Evolutionary conservation across 768 basidiomycete species (phyloP), one percentile per base, ranked within the genome.

Genomic region (Kwoniella heveanensis): DNA sequence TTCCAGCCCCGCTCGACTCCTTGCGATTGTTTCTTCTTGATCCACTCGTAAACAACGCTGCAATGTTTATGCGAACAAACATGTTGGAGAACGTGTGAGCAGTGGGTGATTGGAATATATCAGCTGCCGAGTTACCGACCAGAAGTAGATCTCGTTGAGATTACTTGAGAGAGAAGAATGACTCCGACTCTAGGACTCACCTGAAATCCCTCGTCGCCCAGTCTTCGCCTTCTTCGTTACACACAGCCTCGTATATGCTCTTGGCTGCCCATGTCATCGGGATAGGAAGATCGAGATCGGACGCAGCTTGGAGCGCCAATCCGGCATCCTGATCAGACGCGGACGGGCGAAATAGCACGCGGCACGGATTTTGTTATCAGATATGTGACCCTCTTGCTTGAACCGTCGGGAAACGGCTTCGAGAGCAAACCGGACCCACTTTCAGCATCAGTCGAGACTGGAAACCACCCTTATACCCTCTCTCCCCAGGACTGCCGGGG

Each of bases 301-400:
- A 66, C n/a, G 72, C 75, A 13, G 75, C 70, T 37, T 69, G 66
- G 6, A 77, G 59, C 1, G 72, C 75, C 7, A 77, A 62, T 1
- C 72, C 71, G 53, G 74, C 71, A 36, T 77, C 75, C 75, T 77
- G n/a, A n/a, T n/a, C n/a, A n/a, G n/a, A n/a, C n/a, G n/a, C n/a
- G n/a, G n/a, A n/a, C n/a, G n/a, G n/a, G n/a, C n/a, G n/a, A n/a
- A n/a, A n/a, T n/a, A n/a, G n/a, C n/a, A n/a, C n/a, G n/a, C n/a
- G n/a, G n/a, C n/a, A n/a, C n/a, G n/a, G n/a, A n/a, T n/a, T n/a
- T n/a, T n/a, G n/a, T n/a, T n/a, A n/a, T n/a, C n/a, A n/a, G n/a
- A n/a, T n/a, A n/a, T n/a, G n/a, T n/a, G n/a, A n/a, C n/a, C n/a
- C n/a, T n/a, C n/a, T n/a, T n/a, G n/a, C n/a, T n/a, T n/a, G n/a